These are phyloP conservation scores for Leersia perrieri DNA, from an alignment of 176 grass and related monocot genomes.

Conservation along the genomic window DNA sequence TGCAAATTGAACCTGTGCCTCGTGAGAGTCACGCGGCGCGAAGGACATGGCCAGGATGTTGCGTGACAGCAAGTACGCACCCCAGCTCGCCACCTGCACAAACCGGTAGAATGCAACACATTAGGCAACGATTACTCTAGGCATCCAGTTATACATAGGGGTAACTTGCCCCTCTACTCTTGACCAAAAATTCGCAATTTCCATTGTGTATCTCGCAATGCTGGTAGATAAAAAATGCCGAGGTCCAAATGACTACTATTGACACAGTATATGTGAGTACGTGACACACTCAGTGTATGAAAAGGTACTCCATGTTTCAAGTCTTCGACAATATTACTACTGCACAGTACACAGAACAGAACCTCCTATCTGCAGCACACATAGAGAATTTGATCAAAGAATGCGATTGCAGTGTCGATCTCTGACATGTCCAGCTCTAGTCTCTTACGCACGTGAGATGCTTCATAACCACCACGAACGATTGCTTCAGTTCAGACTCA, in stretches of 20 bases:
- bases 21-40: conserved; percentile 82
- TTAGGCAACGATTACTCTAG: neutral
- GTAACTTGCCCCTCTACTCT: neutral
- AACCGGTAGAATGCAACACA: neutral
- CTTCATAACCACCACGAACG: neutral
- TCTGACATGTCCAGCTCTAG: neutral
- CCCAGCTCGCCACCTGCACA: conserved; percentile 90
- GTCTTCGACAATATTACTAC: neutral
- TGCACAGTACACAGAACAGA: neutral
- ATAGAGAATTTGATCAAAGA: neutral
- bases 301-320: neutral
- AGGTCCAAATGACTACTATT: conserved; percentile 9
- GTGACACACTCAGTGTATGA: neutral
- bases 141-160: neutral
- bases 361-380: neutral
- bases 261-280: neutral
- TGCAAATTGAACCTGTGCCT: conserved; percentile 98
- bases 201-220: neutral
- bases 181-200: neutral
- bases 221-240: neutral
- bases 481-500: neutral
- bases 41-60: conserved; percentile 91
- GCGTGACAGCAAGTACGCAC: conserved; percentile 71
- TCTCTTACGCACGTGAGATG: neutral
- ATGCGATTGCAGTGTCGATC: neutral